Percentiles rank a stretch among this genome's conserved stretches.
Evolutionary conservation across 139 green algal species (phyloP).

Genomic region (Ulvella scutata): DNA sequence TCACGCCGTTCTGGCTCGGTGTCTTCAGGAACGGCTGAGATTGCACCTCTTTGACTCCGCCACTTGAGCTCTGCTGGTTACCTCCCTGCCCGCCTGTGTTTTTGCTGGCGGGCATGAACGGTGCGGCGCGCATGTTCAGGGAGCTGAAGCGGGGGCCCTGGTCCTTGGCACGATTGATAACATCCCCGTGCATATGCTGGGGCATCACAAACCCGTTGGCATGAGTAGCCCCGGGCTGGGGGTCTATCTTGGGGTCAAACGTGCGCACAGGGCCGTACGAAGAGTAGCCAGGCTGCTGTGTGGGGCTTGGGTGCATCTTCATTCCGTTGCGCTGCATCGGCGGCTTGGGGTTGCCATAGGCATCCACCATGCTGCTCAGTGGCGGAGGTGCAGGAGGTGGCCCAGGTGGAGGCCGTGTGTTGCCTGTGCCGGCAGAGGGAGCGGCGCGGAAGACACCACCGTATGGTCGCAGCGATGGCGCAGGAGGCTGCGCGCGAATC

Average conservation of each 20-base stretch:
- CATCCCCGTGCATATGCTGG: not conserved
- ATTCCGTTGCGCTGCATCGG: not conserved
- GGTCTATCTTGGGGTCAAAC: not conserved
- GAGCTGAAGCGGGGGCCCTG: not conserved
- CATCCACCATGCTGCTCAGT: not conserved
- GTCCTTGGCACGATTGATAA: not conserved
- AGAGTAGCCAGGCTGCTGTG: not conserved
- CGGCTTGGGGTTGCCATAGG: not conserved
- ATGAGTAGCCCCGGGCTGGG: not conserved
- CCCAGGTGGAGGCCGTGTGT: not conserved
- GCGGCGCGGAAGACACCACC: not conserved
- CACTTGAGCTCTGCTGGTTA: not conserved
- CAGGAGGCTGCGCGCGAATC: not conserved
- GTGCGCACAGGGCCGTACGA: not conserved
- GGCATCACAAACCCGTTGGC: not conserved
- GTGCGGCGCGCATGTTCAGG: not conserved
- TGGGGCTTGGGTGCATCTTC: not conserved
- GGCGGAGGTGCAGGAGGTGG: not conserved
- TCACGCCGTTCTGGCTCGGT: not conserved
- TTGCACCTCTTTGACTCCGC: not conserved
- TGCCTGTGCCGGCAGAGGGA: not conserved
- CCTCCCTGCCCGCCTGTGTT: not conserved
- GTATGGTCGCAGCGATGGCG: not conserved
- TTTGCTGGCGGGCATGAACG: not conserved
- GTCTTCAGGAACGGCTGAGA: not conserved